Evolutionary conservation across 148 eudicot species (phyloP), one percentile per base, ranked within the genome.

Genomic region (Diospyros lotus): DNA sequence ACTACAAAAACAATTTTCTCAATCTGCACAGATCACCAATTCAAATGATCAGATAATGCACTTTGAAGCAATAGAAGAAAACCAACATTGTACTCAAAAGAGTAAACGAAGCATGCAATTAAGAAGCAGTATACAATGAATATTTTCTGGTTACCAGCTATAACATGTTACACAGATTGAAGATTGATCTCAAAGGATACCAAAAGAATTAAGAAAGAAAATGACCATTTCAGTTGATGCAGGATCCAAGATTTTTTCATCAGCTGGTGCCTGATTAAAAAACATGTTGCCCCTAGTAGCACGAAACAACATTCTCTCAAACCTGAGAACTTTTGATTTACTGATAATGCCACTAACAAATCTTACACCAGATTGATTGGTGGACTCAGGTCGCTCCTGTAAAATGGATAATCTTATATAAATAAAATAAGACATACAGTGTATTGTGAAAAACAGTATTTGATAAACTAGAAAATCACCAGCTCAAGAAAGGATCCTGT

Each of bases 261-360:
- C 97, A 55, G 93, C 91, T 51, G 90, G 84, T 55, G 98, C 88
- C 81, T 91, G 99, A 86, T 93, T 91, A 86, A 96, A 96, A 82
- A 91, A 87, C 97, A 96, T 83, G 80, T 96, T 96, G 55, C 99
- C 99, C 76, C 99, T 96, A 43, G 99, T 96, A 66, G 99, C 96
- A 73, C 98, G 99, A 79, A 96, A 96, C 82, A 96, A 69, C 89
- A 96, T 96, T 78, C 99, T 88, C 85, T 96, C 99, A 85, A 96
- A 96, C 75, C 79, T 82, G 55, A 86, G 86, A 79, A 76, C 89
- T 85, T 91, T 90, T 60, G 91, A 87, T 87, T 90, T 88, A 87
- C 85, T 80, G 50, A 96, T 93, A 50, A 96, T 93, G 69, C 99
- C 99, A 85, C 98, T 86, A 60, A 96, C 81, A 86, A 92, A 96